Evolutionary conservation across 371 early-diverging fungal genomes (phyloP).

Genomic region (Basidiobolus meristosporus): DNA sequence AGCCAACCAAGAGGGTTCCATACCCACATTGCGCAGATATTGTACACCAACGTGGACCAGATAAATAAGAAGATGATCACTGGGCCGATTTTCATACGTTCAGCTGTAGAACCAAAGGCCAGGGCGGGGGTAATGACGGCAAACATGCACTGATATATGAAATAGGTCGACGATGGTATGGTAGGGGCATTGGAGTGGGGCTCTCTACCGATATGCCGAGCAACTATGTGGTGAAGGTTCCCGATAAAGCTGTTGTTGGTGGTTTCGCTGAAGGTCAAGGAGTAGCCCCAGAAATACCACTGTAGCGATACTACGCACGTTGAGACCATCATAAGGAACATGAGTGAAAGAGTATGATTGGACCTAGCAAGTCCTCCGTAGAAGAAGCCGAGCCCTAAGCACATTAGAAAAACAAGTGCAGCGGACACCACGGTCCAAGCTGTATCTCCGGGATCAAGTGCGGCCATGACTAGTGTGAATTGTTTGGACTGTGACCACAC

Average conservation of each 20-base stretch:
- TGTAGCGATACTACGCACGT: constrained; percentile 65
- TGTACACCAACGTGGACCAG: constrained; percentile 83
- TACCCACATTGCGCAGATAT: constrained; percentile 76
- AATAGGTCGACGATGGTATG: constrained; percentile 49
- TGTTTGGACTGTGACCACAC: no score
- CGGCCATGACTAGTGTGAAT: no score
- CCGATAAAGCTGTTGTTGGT: constrained; percentile 52
- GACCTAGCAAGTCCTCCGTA: constrained; percentile 77
- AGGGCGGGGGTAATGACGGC: constrained; percentile 76
- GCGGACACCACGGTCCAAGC: constrained; percentile 45
- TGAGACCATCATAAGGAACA: constrained; percentile 51
- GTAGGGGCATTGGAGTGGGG: constrained; percentile 27
- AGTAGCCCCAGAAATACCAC: constrained; percentile 30
- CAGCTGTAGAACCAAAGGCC: constrained; percentile 80
- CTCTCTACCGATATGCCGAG: constrained; percentile 27
- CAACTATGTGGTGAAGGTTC: constrained; percentile 46
- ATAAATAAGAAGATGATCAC: constrained; percentile 73
- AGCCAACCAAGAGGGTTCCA: constrained; percentile 84
- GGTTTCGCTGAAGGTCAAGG: constrained; percentile 15
- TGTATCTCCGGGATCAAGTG: no score
- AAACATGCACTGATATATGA: constrained; percentile 66
- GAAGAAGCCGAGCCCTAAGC: constrained; percentile 71
- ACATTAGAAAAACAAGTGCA: constrained; percentile 71
- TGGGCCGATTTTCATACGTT: constrained; percentile 70
- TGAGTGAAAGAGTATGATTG: no score